Evolutionary conservation across 2,329 filamentous ascomycete species (phyloP), one percentile per base, ranked within the genome.

Genomic region (Fusarium tjaetaba): DNA sequence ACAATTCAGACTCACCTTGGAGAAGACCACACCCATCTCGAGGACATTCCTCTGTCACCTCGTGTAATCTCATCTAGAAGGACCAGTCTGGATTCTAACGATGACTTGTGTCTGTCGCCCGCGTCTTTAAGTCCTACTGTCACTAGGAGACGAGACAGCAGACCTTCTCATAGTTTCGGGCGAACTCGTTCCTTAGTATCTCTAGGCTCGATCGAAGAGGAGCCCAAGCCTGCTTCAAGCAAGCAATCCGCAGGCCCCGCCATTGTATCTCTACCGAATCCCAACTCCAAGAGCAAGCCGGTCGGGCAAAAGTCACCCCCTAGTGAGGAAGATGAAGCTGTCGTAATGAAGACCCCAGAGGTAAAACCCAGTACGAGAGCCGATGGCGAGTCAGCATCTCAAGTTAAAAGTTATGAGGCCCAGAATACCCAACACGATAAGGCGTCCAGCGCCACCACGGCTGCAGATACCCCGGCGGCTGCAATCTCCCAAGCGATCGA

Each of bases 161-260:
- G 81, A 41, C 64, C 74, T 32, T 83, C 82, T 10, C 76, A 80
- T 36, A 81, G 81, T 45, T 75, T 80, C 43, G 77, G 76, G n/a
- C 82, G 82, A 30, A 80, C 79, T n/a, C 79, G 78, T 64, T 82
- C 84, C 28, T 77, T 78, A n/a, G 76, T 80, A 8, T 86, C 86
- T 6, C 80, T 88, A 11, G 81, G 84, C 13, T 83, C 85, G 22
- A 88, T 88, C 56, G 82, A 83, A 5, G 86, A 88, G 72, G 84
- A 84, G 52, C 80, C 83, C 11, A 83, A 80, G 61, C 75, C 49
- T 20, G 62, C 62, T 18, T 36, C 46, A 22, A 59, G n/a, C 14
- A 72, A 58, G 51, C 61, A 68, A 39, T 59, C 61, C 7, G 63
- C 67, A 41, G 63, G 53, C 15, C 68, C 73, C 34, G 66, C 66